Evolutionary conservation across 495 filamentous ascomycete genomes (phyloP).

Genomic region (Daldinia decipiens): DNA sequence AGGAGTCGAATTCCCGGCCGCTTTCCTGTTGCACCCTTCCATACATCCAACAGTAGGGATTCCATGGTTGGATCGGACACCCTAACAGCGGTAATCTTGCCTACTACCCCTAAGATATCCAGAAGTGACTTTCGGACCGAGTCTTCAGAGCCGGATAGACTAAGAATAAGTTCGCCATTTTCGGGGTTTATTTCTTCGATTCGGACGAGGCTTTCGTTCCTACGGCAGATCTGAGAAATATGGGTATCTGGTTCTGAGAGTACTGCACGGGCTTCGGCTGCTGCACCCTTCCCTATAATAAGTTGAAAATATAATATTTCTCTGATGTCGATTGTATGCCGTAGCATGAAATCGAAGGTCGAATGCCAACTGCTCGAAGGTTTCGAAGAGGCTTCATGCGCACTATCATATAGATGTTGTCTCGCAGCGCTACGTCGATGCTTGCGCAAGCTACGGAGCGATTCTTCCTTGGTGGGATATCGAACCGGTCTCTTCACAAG

Average conservation of each 20-base stretch:
- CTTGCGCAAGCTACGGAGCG: conserved; percentile 29
- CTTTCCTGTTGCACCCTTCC: conserved; percentile 4
- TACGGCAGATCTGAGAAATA: conserved; percentile 39
- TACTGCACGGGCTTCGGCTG: conserved; percentile 27
- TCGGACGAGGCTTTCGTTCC: conserved; percentile 33
- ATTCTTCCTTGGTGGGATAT: conserved; percentile 12
- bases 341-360: conserved; percentile 40
- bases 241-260: conserved; percentile 40
- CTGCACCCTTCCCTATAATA: conserved; percentile 31
- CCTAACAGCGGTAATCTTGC: conserved; percentile 37
- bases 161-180: conserved; percentile 33
- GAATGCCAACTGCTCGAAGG: conserved; percentile 9
- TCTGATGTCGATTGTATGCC: conserved; percentile 32
- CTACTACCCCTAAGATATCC: conserved; percentile 35
- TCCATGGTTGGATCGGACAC: conserved; percentile 20
- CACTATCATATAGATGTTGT: conserved; percentile 23
- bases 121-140: conserved; percentile 37
- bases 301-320: conserved; percentile 40
- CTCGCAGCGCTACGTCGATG: conserved; percentile 22
- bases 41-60: conserved; percentile 13
- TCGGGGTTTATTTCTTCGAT: conserved; percentile 21
- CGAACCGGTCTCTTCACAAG: conserved; percentile 22
- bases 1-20: conserved; percentile 24
- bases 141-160: conserved; percentile 34
- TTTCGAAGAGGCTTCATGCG: conserved; percentile 4